Evolutionary conservation across 2,329 filamentous ascomycete genomes (phyloP), one percentile per base, ranked within the genome.

Genomic region (Fonsecaea pedrosoi): DNA sequence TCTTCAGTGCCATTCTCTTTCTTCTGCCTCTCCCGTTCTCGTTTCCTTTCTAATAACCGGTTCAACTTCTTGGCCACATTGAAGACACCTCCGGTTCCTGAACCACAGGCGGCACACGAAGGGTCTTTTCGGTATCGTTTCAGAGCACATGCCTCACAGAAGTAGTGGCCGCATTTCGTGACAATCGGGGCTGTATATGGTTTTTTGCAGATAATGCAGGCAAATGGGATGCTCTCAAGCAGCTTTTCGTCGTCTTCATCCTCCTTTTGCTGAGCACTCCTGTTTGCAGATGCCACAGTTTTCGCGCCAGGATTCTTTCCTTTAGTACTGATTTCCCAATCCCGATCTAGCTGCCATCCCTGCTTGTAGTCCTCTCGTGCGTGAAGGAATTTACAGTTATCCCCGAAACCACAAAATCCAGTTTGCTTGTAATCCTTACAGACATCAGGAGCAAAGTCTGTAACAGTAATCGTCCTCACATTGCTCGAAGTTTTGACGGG

Each of bases 351-450:
- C 77, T 98, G 92, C 95, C 95, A 99, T 2, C 95, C 95, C 76
- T 94, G 90, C 73, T 94, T 92, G 74, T 88, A 89, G 73, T 87
- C 85, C 72, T 88, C 86, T 48, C 87, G 80, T 9, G 83, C 83
- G 72, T 89, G 87, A 18, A 88, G 76, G 75, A 86, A 89, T 71
- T 88, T 96, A 82, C 94, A 97, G 68, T 85, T 89, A 76, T 95
- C 92, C 34, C 72, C 72, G 62, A 72, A 85, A 9, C 84, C 86
- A 72, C 87, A 90, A 75, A 88, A 90, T 0, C 90, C 90, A 0
- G 89, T 95, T 74, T 91, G 86, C 72, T 94, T 94, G 79, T 92
- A 95, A 76, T 98, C 95, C 78, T 98, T 98, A 80, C 95, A 99
- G 0, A 96, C 91, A 72, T 98, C 94, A 0, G 94, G 92, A 0